phyloP scores from a whole-genome alignment of 2,329 filamentous ascomycete genomes.

The Ophiostoma tasmaniense region DNA sequence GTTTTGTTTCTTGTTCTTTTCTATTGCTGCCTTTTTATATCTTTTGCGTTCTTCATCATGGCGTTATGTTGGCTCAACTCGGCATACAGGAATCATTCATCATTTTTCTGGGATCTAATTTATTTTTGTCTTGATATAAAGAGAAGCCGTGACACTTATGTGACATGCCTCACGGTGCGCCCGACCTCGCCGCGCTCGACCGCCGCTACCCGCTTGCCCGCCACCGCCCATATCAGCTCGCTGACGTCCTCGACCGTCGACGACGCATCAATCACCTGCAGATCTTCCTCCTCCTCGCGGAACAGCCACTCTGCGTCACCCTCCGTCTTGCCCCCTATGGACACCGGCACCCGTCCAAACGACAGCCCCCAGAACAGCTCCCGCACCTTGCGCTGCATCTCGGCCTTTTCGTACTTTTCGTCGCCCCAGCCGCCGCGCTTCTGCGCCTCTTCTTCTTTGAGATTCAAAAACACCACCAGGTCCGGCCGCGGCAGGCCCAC shows the following conservation, averaged over 20 bases:
- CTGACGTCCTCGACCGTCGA: constrained; percentile 48
- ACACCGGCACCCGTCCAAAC: constrained; percentile 33
- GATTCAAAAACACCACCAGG: constrained; percentile 76
- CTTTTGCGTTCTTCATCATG: constrained; percentile 1
- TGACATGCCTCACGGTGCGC: constrained; percentile 36
- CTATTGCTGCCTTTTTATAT: background rate
- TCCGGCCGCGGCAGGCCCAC: constrained; percentile 82
- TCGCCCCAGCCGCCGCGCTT: constrained; percentile 77
- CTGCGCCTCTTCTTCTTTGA: constrained; percentile 63
- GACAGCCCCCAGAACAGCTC: constrained; percentile 58
- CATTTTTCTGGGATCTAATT: background rate
- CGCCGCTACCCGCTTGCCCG: constrained; percentile 37
- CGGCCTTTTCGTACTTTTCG: constrained; percentile 79
- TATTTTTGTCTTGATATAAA: background rate
- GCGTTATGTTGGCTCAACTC: constrained; percentile 22
- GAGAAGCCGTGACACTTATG: constrained; percentile 20
- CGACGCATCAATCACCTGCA: constrained; percentile 47
- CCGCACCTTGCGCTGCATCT: constrained; percentile 73
- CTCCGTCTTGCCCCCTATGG: background rate
- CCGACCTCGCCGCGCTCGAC: constrained; percentile 45
- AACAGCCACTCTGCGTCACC: constrained; percentile 29
- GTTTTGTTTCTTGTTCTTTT: background rate
- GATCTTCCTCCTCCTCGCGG: constrained; percentile 43
- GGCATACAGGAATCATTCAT: constrained; percentile 1
- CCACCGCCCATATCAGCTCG: constrained; percentile 46